These are phyloP conservation scores for Agroathelia rolfsii DNA, from an alignment of 1,284 basidiomycete species.

Conservation along the genomic window DNA sequence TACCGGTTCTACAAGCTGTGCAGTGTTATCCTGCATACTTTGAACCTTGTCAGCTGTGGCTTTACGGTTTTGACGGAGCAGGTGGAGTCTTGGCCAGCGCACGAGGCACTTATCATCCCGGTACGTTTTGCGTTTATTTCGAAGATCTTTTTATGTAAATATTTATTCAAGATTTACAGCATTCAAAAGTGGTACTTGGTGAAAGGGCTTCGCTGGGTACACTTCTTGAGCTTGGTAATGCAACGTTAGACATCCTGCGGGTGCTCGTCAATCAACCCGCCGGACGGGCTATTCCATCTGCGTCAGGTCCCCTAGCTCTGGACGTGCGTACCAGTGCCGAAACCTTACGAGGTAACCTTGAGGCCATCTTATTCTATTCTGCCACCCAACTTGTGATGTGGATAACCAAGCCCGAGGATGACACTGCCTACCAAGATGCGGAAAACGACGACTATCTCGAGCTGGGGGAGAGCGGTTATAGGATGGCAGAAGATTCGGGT, in stretches of 20 bases:
- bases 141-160: conserved; percentile 4
- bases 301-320: conserved; percentile 27
- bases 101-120: conserved; percentile 63
- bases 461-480: no score
- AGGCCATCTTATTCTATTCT: conserved; percentile 64
- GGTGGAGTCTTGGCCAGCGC: conserved; percentile 62
- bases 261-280: conserved; percentile 48
- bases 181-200: conserved; percentile 69
- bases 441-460: conserved; percentile 32
- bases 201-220: conserved; percentile 76
- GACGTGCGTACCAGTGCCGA: conserved; percentile 46
- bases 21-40: conserved; percentile 56
- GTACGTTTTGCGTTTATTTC: conserved; percentile 36
- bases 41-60: conserved; percentile 63
- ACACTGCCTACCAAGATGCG: conserved; percentile 29
- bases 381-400: conserved; percentile 72
- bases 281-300: conserved; percentile 34
- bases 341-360: conserved; percentile 52
- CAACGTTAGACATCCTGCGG: conserved; percentile 58
- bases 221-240: conserved; percentile 65
- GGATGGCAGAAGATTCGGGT: conserved; percentile 34
- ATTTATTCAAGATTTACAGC: conserved; percentile 30
- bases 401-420: conserved; percentile 59
- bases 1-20: conserved; percentile 62
- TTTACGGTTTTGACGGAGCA: conserved; percentile 59